phyloP scores from a whole-genome alignment of 768 basidiomycete species.

The Boletus sensibilis region DNA sequence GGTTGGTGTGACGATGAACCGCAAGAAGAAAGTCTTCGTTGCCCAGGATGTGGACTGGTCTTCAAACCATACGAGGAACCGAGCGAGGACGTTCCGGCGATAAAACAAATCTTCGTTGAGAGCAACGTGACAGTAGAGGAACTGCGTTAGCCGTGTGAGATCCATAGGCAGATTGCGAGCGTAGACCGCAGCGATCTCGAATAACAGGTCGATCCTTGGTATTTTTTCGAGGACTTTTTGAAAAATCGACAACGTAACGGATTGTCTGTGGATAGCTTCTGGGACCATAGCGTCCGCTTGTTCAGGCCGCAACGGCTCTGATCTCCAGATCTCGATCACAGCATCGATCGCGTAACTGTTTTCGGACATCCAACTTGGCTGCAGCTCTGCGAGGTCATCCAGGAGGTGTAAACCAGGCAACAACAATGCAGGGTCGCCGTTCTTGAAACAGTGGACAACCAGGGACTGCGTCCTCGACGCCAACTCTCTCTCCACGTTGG shows the following conservation, averaged over 20 bases:
- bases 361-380: conserved; percentile 70
- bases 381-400: conserved; percentile 66
- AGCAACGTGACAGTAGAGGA: conserved; percentile 85
- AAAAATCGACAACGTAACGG: conserved; percentile 74
- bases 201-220: conserved; percentile 84
- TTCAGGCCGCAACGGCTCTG: conserved; percentile 46
- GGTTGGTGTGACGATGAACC: conserved; percentile 84
- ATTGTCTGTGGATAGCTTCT: conserved; percentile 58
- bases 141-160: conserved; percentile 71
- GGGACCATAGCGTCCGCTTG: conserved; percentile 42
- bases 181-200: conserved; percentile 82
- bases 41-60: conserved; percentile 59
- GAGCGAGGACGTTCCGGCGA: conserved; percentile 79
- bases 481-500: conserved; percentile 68
- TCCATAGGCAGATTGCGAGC: conserved; percentile 81
- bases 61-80: conserved; percentile 85
- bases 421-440: conserved; percentile 49
- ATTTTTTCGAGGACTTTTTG: conserved; percentile 63
- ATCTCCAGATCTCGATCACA: conserved; percentile 71
- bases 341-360: conserved; percentile 67
- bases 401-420: conserved; percentile 75
- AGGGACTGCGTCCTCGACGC: conserved; percentile 57
- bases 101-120: conserved; percentile 63
- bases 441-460: conserved; percentile 49
- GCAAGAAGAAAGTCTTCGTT: conserved; percentile 78